phyloP scores from a whole-genome alignment of 2,329 filamentous ascomycete species.

The Alternaria gansuensis region DNA sequence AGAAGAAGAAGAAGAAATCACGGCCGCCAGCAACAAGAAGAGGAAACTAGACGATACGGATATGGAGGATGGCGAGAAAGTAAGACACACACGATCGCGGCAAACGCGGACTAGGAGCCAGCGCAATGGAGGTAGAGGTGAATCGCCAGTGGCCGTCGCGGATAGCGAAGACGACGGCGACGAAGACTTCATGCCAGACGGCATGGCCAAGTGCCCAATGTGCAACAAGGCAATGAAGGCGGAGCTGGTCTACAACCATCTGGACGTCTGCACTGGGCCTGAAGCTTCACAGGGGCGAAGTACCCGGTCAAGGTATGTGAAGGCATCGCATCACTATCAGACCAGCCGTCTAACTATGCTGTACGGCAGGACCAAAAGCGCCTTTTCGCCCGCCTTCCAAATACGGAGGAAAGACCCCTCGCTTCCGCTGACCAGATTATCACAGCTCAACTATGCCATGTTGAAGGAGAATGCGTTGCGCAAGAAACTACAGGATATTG shows the following conservation, averaged over 20 bases:
- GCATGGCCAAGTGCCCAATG: constrained; percentile 83
- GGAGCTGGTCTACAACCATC: constrained; percentile 77
- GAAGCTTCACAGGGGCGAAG: constrained; percentile 40
- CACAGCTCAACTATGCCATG: constrained; percentile 84
- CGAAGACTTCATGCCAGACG: constrained; percentile 66
- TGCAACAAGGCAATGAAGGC: constrained; percentile 83
- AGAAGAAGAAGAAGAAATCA: constrained; percentile 34
- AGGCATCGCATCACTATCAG: not conserved
- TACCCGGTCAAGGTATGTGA: constrained; percentile 45
- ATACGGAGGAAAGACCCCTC: constrained; percentile 51
- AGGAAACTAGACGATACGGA: constrained; percentile 62
- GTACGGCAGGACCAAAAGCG: constrained; percentile 31
- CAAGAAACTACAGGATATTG: constrained; percentile 82
- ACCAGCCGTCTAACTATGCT: constrained; percentile 18
- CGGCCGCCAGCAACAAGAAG: constrained; percentile 52
- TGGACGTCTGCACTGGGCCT: constrained; percentile 70
- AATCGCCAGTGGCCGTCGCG: constrained; percentile 49
- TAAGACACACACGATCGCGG: constrained; percentile 47
- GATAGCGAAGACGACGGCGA: constrained; percentile 54
- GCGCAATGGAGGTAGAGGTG: constrained; percentile 39
- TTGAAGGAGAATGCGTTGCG: constrained; percentile 80
- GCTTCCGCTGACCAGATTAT: constrained; percentile 60
- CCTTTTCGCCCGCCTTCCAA: constrained; percentile 36
- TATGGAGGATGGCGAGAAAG: constrained; percentile 53
- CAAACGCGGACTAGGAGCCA: constrained; percentile 53